Base-by-base conservation (phyloP, 1,139 yeast genomes). In the Wickerhamomyces sp. region DNA sequence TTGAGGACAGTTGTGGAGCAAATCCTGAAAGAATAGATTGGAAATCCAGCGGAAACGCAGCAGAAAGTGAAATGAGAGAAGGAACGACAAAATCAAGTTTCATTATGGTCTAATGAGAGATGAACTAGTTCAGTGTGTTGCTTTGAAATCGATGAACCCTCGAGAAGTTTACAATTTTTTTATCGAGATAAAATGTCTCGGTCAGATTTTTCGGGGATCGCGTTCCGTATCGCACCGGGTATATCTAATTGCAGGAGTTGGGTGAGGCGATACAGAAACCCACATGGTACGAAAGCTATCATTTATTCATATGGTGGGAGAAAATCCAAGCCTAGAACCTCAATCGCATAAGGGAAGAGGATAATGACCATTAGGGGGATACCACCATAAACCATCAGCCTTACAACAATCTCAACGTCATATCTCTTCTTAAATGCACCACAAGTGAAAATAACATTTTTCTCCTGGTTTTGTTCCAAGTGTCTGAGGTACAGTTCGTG, bases 321-420 rank as follows among this genome's bases (percentile, higher is more conserved):
- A n/a, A n/a, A n/a, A 4, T 40, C 40, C 8, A 51, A 28, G 2
- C 54, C 52, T 4, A 45, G 18, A 4, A 33, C 6, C 16, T 39
- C 32, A 8, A 44, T 31, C 8, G 44, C 52, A 15, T 58, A 35
- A 2, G 62, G 59, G 47, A 71, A 69, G 9, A 71, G 72, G 65
- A 73, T 62, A 10, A 68, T 51, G 0, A 78, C 71, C 20, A 65
- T 51, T 19, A 62, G 48, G 0, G 86, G 66, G 19, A 86, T 73
- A 0, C 95, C 95, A 4, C 83, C 78, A 56, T 87, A 87, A 1
- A 85, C 83, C 15, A 81, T 63, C 39, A 84, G 57, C 49, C 89
- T 67, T 11, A 91, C 86, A 29, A 84, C 63, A 14, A 83, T 82
- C 45, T 81, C 89, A 21, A 82, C 79, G 43, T 82, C 91, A 50